These are phyloP conservation scores for Zangia roseola DNA, from an alignment of 768 basidiomycete genomes.

Conservation along the genomic window DNA sequence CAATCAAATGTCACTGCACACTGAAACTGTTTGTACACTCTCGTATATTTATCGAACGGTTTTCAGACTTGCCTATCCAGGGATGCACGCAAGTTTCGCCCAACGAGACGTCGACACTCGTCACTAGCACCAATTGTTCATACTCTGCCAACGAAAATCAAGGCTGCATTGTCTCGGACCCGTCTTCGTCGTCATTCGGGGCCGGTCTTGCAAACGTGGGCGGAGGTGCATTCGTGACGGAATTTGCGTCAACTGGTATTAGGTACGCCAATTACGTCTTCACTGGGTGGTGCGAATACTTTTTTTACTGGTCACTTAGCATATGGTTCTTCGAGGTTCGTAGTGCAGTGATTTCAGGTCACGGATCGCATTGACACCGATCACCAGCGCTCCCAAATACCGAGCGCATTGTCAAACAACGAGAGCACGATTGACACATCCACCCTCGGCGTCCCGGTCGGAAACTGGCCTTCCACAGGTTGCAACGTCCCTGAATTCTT, in stretches of 20 bases:
- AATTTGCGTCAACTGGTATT: conserved; percentile 63
- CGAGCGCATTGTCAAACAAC: conserved; percentile 46
- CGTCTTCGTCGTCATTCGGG: conserved; percentile 58
- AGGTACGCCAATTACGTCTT: conserved; percentile 42
- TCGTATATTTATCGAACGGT: neutral
- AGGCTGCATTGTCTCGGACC: conserved; percentile 65
- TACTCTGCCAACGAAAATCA: conserved; percentile 53
- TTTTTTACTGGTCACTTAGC: conserved; percentile 7
- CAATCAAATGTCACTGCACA: conserved; percentile 78
- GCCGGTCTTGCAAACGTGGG: conserved; percentile 59
- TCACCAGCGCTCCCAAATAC: conserved; percentile 40
- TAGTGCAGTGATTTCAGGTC: neutral
- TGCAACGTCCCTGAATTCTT: conserved; percentile 58
- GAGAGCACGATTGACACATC: conserved; percentile 52
- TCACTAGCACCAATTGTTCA: conserved; percentile 61
- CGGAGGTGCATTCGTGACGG: conserved; percentile 77
- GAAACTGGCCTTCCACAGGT: conserved; percentile 59
- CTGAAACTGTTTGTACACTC: conserved; percentile 41
- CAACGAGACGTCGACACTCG: conserved; percentile 47
- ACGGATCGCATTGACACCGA: neutral
- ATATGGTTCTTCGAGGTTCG: conserved; percentile 34
- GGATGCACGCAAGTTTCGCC: conserved; percentile 55
- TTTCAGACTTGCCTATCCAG: conserved; percentile 15
- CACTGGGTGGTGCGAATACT: neutral
- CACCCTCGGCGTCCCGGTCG: conserved; percentile 63